These are phyloP conservation scores for Geotrichum citri-aurantii DNA, from an alignment of 1,139 yeast species.

Conservation along the genomic window DNA sequence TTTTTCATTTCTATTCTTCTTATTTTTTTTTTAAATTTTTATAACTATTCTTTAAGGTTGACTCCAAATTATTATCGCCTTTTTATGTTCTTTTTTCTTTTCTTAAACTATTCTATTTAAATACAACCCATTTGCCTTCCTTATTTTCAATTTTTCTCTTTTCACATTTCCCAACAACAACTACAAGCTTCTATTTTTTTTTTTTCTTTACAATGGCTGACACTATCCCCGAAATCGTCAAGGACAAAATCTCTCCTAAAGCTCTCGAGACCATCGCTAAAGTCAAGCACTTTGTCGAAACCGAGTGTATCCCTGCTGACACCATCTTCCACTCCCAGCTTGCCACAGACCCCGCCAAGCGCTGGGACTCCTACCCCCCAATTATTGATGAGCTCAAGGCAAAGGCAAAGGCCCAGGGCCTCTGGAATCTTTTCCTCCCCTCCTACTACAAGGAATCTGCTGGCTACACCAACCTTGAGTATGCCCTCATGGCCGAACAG, in stretches of 20 bases:
- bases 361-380: constrained; percentile 51
- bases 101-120: background rate
- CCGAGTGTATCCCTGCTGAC: constrained; percentile 58
- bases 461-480: constrained; percentile 60
- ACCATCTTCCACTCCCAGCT: constrained; percentile 43
- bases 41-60: background rate
- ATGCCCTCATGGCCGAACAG: constrained; percentile 65
- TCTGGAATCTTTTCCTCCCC: constrained; percentile 63
- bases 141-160: background rate
- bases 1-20: too few relatives aligned
- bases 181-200: background rate
- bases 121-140: background rate
- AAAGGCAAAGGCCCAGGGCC: constrained; percentile 52
- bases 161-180: background rate
- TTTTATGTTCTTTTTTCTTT: background rate
- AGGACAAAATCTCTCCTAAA: constrained; percentile 42
- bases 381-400: constrained; percentile 49
- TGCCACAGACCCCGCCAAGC: constrained; percentile 36
- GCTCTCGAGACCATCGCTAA: constrained; percentile 50
- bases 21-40: background rate
- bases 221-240: constrained; percentile 39
- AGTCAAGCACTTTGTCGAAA: constrained; percentile 51
- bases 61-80: background rate
- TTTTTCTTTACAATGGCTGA: constrained; percentile 19
- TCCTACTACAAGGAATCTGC: constrained; percentile 56